Conservation (phyloP, 2,329 filamentous ascomycete genomes). For the Periconia sp. region DNA sequence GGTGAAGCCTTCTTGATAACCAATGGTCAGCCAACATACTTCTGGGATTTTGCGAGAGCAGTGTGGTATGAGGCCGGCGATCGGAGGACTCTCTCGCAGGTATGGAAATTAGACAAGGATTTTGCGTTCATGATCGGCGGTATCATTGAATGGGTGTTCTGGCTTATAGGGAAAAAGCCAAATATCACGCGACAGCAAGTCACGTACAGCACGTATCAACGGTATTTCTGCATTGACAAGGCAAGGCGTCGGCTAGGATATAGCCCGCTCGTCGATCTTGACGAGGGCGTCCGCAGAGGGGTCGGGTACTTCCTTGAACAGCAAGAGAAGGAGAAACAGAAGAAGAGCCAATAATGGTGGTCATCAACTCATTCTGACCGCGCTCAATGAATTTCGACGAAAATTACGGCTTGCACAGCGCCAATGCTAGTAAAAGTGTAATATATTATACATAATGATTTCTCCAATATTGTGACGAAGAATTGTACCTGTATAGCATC, state of each 20-base stretch:
- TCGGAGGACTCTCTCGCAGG: slow-evolving; percentile 41
- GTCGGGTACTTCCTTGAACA: slow-evolving; percentile 49
- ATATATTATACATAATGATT: no score
- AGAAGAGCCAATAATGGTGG: slow-evolving; percentile 40
- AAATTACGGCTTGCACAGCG: no score
- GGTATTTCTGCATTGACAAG: slow-evolving; percentile 80
- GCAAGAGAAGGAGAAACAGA: slow-evolving; percentile 36
- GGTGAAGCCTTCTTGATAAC: slow-evolving; percentile 60
- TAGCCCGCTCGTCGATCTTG: slow-evolving; percentile 68
- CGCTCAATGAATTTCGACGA: no score
- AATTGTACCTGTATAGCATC: no score
- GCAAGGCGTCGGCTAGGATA: slow-evolving; percentile 75
- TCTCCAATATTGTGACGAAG: no score
- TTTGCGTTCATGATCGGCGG: slow-evolving; percentile 50
- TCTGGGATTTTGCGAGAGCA: slow-evolving; percentile 57
- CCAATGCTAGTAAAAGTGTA: no score
- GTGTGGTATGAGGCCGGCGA: slow-evolving; percentile 55
- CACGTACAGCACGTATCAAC: slow-evolving; percentile 73
- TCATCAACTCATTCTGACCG: no score
- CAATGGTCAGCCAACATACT: slow-evolving; percentile 57
- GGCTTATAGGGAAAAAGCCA: slow-evolving; percentile 52
- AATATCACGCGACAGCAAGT: slow-evolving; percentile 57
- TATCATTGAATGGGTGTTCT: slow-evolving; percentile 53
- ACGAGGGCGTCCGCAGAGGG: slow-evolving; percentile 64
- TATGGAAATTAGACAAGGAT: slow-evolving; percentile 53